These are phyloP conservation scores for Dimocarpus longan DNA, from an alignment of 345 rosid species.

Conservation along the genomic window DNA sequence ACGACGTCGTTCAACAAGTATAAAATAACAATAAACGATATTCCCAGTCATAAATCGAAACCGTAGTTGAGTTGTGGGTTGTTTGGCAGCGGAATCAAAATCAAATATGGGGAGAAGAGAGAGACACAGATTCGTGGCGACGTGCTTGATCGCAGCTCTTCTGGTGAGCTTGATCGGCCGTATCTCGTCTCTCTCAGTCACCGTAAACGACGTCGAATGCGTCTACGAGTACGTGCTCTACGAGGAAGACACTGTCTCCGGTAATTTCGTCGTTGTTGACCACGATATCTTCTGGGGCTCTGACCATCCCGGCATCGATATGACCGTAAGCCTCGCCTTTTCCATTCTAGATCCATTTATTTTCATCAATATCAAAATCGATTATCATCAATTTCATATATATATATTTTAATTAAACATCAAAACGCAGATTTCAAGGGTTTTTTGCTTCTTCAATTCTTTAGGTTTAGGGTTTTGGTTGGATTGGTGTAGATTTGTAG, in stretches of 20 bases:
- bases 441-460: background rate
- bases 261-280: constrained; percentile 96
- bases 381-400: constrained; percentile 1
- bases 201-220: constrained; percentile 85
- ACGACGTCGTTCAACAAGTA: no score
- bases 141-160: constrained; percentile 35
- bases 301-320: constrained; percentile 98
- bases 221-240: constrained; percentile 90
- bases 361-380: background rate
- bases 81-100: background rate
- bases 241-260: constrained; percentile 89
- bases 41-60: background rate
- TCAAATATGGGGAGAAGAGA: constrained; percentile 23
- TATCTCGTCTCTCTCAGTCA: constrained; percentile 78
- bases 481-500: background rate
- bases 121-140: constrained; percentile 27
- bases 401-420: no score
- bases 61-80: no score
- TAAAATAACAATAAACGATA: background rate
- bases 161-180: constrained; percentile 39
- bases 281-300: constrained; percentile 98
- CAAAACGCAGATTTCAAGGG: background rate
- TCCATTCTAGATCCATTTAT: background rate
- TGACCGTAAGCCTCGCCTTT: constrained; percentile 47
- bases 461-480: constrained; percentile 8